phyloP scores from a whole-genome alignment of 2,329 filamentous ascomycete species.

The Aspergillus thermomutatus region DNA sequence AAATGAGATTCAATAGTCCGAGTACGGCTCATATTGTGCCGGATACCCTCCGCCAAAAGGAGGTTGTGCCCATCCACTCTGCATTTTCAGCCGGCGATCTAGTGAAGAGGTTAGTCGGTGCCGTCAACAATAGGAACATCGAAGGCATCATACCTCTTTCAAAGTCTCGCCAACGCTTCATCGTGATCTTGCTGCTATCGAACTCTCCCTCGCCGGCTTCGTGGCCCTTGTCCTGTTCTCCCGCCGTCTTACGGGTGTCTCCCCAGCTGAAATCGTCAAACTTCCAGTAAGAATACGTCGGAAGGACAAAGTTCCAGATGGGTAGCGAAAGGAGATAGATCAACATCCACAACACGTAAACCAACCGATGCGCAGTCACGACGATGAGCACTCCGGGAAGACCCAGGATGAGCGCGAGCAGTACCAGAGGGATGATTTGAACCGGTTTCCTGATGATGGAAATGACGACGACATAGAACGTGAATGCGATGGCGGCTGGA shows the following conservation, averaged over 20 bases:
- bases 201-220: constrained; percentile 88
- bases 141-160: constrained; percentile 61
- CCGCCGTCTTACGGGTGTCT: constrained; percentile 91
- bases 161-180: constrained; percentile 98
- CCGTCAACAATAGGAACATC: not conserved
- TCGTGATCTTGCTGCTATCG: constrained; percentile 97
- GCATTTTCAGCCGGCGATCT: constrained; percentile 39
- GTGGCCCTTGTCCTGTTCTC: constrained; percentile 84
- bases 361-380: constrained; percentile 86
- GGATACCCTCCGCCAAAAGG: constrained; percentile 22
- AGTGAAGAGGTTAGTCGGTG: constrained; percentile 9
- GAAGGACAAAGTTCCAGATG: constrained; percentile 96
- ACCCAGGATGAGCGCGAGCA: constrained; percentile 87
- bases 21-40: constrained; percentile 35
- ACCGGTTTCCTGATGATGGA: constrained; percentile 74
- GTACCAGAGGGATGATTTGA: constrained; percentile 84
- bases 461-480: constrained; percentile 87
- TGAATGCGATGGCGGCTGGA: constrained; percentile 94
- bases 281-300: constrained; percentile 96
- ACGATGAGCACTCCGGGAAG: constrained; percentile 89
- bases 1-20: constrained; percentile 30
- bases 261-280: constrained; percentile 99
- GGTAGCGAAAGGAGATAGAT: constrained; percentile 92
- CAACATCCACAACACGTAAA: constrained; percentile 94
- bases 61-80: constrained; percentile 11